Base-by-base conservation (phyloP, 2,329 filamentous ascomycete genomes). In the Claviceps arundinis region DNA sequence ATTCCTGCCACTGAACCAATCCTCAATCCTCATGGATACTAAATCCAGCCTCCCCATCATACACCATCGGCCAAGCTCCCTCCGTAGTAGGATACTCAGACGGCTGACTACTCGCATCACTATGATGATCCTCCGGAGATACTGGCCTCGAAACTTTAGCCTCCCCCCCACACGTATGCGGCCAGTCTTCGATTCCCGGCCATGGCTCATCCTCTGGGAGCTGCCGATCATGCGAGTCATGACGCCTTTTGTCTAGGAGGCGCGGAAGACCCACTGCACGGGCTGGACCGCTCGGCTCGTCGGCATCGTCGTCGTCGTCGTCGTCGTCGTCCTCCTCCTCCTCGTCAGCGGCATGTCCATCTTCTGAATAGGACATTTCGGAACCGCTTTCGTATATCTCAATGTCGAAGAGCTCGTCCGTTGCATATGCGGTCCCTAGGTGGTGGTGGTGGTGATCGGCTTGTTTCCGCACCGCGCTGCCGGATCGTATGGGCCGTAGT, bases 61-160 rank as follows among this genome's bases (percentile, higher is more conserved):
- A 59, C 22, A 48, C 34, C 8, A 22, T 48, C 5, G 65, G 64
- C 69, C 69, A 74, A 8, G 67, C 65, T 16, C 62, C 67, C 55
- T 75, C 73, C 13, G 71, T 78, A 59, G 72, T 77, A 5, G 76
- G 73, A 57, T 80, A 81, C 58, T 80, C 77, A 17, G 73, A 77
- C 1, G 78, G 78, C 57, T 71, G 69, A 61, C 75, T 76, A 59
- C 76, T 79, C 37, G 56, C 63, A 4, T 68, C 68, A 51, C 62
- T 67, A n/a, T 56, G 56, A n/a, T 61, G 59, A 13, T 61, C 65
- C 1, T 57, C 58, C 16, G 53, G 56, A 17, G 60, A 60, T 14
- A 56, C 62, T 2, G 54, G 58, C 8, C 59, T 56, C 2, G 75
- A 75, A 47, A 78, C 72, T 37, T 73, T 62, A 52, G 80, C 79